Conservation (phyloP, 2,329 filamentous ascomycete genomes). For the Colletotrichum liriopes region DNA sequence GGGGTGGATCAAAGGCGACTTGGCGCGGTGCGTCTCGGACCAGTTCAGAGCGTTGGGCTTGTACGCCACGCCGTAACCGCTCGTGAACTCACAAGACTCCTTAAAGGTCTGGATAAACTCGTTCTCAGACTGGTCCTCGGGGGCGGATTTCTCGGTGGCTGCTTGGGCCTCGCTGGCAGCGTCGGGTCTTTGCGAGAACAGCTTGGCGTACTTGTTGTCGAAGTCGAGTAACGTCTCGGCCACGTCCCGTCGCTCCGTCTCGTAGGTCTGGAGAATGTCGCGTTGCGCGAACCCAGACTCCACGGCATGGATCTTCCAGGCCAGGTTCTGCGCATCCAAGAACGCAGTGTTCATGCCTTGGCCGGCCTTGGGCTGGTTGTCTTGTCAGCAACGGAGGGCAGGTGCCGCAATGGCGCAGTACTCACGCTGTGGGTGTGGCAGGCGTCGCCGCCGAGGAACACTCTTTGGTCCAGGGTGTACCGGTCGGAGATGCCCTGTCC, state of each 20-base stretch:
- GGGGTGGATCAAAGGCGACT: slow-evolving; percentile 79
- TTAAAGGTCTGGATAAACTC: slow-evolving; percentile 93
- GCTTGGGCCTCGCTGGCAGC: slow-evolving; percentile 81
- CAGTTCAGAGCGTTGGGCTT: slow-evolving; percentile 88
- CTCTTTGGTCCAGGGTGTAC: slow-evolving; percentile 77
- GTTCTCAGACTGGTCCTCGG: slow-evolving; percentile 70
- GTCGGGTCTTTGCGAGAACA: slow-evolving; percentile 86
- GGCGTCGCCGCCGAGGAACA: slow-evolving; percentile 84
- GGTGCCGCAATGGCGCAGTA: not conserved
- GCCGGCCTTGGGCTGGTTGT: slow-evolving; percentile 77
- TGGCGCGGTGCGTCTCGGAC: slow-evolving; percentile 79
- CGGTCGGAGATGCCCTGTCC: slow-evolving; percentile 80
- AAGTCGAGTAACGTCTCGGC: slow-evolving; percentile 89
- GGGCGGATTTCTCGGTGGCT: slow-evolving; percentile 63
- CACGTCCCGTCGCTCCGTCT: slow-evolving; percentile 86
- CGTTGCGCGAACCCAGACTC: slow-evolving; percentile 86
- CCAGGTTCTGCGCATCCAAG: slow-evolving; percentile 87
- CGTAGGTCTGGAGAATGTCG: slow-evolving; percentile 85
- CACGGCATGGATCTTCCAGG: slow-evolving; percentile 96
- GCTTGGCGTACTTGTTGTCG: slow-evolving; percentile 89
- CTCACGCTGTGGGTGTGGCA: slow-evolving; percentile 83
- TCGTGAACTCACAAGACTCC: slow-evolving; percentile 91
- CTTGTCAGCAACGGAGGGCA: slow-evolving; percentile 6
- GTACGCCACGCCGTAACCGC: slow-evolving; percentile 92
- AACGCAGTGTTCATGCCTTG: slow-evolving; percentile 88